A percentile compares a stretch with the other conserved stretches of the same genome.
These are phyloP conservation scores for Entophlyctis luteolus DNA, from an alignment of 192 early-diverging fungal species.

Conservation along the genomic window DNA sequence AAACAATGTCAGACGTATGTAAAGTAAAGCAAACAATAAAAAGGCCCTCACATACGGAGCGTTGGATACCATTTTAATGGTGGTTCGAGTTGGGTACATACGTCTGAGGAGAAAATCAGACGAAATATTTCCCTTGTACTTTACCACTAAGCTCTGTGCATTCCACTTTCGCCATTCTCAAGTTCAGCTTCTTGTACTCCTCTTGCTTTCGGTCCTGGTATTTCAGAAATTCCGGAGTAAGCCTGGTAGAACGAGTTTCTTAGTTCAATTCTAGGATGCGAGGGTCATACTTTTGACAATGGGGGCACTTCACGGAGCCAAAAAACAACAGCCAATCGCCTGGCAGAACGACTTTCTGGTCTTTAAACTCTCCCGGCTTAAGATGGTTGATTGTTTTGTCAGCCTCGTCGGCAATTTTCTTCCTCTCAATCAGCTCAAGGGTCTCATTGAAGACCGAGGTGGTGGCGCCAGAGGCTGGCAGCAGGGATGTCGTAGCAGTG, in stretches of 20 bases:
- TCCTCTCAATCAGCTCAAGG: not conserved
- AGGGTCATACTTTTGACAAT: conserved; percentile 12
- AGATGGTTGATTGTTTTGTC: conserved; percentile 3
- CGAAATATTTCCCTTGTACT: not conserved
- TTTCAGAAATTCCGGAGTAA: conserved; percentile 12
- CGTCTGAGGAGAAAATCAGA: not conserved
- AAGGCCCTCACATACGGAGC: conserved; percentile 10
- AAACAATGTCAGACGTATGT: not conserved
- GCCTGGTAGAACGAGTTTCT: not conserved
- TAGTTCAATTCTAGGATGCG: not conserved
- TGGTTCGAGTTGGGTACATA: not conserved
- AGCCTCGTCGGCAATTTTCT: not conserved
- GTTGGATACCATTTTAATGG: conserved; percentile 6
- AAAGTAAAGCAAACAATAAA: not conserved
- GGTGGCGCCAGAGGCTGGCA: not conserved
- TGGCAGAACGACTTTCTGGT: not conserved
- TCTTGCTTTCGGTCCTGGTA: not conserved
- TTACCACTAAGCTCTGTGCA: not conserved
- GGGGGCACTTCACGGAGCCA: conserved; percentile 6
- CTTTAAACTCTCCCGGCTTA: not conserved
- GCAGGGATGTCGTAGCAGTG: not conserved
- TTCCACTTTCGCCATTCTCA: conserved; percentile 6
- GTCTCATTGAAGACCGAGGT: not conserved
- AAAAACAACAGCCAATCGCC: conserved; percentile 19
- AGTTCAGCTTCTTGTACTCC: not conserved